phyloP scores from a whole-genome alignment of 2,329 filamentous ascomycete genomes.

The Metarhizium brunneum region DNA sequence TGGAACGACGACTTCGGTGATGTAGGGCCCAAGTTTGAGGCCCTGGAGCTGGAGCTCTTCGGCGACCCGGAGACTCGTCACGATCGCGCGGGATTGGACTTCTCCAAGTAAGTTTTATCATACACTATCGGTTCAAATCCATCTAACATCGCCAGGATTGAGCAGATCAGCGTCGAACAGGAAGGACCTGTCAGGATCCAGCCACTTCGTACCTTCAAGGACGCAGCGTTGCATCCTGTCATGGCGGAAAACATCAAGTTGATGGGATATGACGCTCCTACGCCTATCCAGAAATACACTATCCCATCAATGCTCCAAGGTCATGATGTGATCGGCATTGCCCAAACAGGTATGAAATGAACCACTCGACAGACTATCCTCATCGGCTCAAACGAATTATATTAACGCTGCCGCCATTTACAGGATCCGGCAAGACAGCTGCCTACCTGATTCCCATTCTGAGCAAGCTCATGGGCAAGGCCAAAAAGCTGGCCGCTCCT shows the following conservation, averaged over 20 bases:
- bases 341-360: conserved; percentile 69
- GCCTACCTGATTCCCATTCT: conserved; percentile 85
- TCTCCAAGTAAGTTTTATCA: conserved; percentile 44
- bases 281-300: conserved; percentile 79
- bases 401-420: not conserved
- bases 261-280: conserved; percentile 62
- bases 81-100: conserved; percentile 47
- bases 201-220: conserved; percentile 51
- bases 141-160: conserved; percentile 33
- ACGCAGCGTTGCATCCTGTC: conserved; percentile 76
- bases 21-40: conserved; percentile 60
- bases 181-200: conserved; percentile 44
- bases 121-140: conserved; percentile 11
- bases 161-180: conserved; percentile 44
- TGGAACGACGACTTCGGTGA: conserved; percentile 84
- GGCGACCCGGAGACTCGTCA: conserved; percentile 42
- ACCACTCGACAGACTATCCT: not conserved
- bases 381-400: not conserved
- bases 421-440: conserved; percentile 93
- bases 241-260: conserved; percentile 71
- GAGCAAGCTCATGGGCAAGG: conserved; percentile 91
- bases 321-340: conserved; percentile 77
- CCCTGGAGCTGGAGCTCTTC: conserved; percentile 72
- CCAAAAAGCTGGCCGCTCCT: conserved; percentile 72
- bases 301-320: conserved; percentile 71